These are phyloP conservation scores for Ambrosia hybrid DNA, from an alignment of 140 eudicot species.

Conservation along the genomic window DNA sequence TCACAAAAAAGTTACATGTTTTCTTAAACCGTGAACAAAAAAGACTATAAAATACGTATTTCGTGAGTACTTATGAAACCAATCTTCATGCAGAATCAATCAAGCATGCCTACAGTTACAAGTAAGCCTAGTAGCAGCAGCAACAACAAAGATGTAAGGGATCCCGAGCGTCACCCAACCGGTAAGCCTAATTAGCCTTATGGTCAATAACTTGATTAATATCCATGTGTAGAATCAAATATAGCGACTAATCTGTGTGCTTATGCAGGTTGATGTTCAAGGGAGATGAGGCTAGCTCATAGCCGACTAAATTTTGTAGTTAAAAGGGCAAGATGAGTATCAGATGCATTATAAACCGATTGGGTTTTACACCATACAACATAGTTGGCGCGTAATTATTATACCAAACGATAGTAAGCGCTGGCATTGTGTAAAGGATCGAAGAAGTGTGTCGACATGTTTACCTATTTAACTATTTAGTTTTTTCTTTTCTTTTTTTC, in stretches of 20 bases:
- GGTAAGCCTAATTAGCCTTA: slow-evolving; percentile 34
- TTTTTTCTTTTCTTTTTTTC: background rate
- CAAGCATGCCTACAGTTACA: slow-evolving; percentile 34
- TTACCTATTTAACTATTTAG: slow-evolving; percentile 14
- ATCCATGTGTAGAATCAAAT: slow-evolving; percentile 3
- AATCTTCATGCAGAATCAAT: slow-evolving; percentile 46
- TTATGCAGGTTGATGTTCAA: slow-evolving; percentile 45
- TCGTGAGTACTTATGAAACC: background rate
- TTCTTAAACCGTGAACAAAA: background rate
- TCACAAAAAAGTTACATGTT: background rate
- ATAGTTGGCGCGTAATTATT: slow-evolving; percentile 19
- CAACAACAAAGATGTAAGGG: slow-evolving; percentile 38
- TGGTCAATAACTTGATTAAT: background rate
- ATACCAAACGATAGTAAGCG: slow-evolving; percentile 22
- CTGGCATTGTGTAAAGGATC: slow-evolving; percentile 19
- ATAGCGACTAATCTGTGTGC: too few species aligned
- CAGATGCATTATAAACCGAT: slow-evolving; percentile 11
- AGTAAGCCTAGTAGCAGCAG: slow-evolving; percentile 51
- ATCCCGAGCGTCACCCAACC: slow-evolving; percentile 36
- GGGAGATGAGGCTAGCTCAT: slow-evolving; percentile 26
- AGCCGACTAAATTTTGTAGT: slow-evolving; percentile 53
- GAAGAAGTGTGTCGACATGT: slow-evolving; percentile 19
- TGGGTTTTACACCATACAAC: slow-evolving; percentile 14
- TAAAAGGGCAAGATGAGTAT: slow-evolving; percentile 26
- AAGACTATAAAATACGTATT: background rate